Percentiles rank a stretch among this genome's conserved stretches.
Evolutionary conservation across 176 grass and related monocot species (phyloP).

Genomic region (Bromus sterilis): DNA sequence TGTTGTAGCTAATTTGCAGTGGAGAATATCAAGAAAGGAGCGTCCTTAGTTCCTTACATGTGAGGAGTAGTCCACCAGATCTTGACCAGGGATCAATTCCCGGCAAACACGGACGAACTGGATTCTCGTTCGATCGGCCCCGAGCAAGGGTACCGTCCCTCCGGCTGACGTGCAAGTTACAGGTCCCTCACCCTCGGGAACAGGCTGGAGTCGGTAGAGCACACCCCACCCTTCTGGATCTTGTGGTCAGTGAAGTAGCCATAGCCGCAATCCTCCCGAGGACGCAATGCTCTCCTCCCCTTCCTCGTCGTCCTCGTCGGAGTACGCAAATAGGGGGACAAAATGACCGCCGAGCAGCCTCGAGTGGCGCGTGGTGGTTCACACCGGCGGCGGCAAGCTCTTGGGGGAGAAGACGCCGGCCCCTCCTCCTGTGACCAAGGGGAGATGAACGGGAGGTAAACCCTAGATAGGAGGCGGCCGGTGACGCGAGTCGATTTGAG

Average conservation of each 20-base stretch:
- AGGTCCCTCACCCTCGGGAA: conserved; percentile 20
- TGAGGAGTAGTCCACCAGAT: not conserved
- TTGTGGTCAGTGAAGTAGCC: conserved; percentile 42
- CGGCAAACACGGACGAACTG: conserved; percentile 15
- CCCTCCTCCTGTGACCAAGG: no score
- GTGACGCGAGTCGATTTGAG: no score
- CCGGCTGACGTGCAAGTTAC: conserved; percentile 24
- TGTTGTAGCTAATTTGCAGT: no score
- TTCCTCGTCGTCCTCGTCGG: conserved; percentile 34
- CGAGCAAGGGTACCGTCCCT: conserved; percentile 26
- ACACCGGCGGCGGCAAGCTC: conserved; percentile 37
- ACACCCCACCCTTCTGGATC: conserved; percentile 38
- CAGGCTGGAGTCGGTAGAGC: conserved; percentile 58
- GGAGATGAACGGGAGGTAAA: no score
- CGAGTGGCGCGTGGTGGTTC: conserved; percentile 24
- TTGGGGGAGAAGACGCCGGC: conserved; percentile 32
- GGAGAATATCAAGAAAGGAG: no score
- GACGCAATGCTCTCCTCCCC: conserved; percentile 69
- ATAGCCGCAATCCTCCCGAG: conserved; percentile 28
- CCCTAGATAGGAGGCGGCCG: no score
- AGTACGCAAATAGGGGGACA: conserved; percentile 23
- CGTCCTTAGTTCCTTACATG: conserved; percentile 10
- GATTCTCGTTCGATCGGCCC: conserved; percentile 67
- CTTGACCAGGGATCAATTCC: not conserved
- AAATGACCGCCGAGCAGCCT: conserved; percentile 28